phyloP scores from a whole-genome alignment of 1,139 yeast species.

The Diutina pseudorugosa region DNA sequence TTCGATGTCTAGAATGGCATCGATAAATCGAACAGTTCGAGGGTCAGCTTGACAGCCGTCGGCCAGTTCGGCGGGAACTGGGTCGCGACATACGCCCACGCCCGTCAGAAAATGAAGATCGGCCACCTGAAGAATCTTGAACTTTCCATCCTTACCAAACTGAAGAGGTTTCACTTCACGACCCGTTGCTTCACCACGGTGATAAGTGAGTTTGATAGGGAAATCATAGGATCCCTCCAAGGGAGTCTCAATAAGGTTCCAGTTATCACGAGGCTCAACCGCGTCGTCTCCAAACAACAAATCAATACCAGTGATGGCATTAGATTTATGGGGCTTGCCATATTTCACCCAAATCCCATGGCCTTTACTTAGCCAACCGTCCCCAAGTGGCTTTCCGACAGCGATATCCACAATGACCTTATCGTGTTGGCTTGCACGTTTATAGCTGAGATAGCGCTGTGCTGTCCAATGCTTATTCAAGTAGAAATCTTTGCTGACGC shows the following conservation, averaged over 20 bases:
- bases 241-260: conserved; percentile 31
- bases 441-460: background rate
- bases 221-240: background rate
- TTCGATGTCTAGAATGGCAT: background rate
- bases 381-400: background rate
- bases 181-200: background rate
- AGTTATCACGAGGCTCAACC: conserved; percentile 64
- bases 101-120: conserved; percentile 2
- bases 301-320: conserved; percentile 36
- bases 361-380: conserved; percentile 26
- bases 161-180: background rate
- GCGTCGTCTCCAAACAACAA: conserved; percentile 63
- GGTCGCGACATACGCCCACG: conserved; percentile 29
- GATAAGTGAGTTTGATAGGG: background rate
- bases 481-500: background rate
- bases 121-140: conserved; percentile 2
- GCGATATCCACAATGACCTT: background rate
- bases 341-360: conserved; percentile 39
- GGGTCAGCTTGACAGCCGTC: background rate
- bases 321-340: conserved; percentile 16
- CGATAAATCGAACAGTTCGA: background rate
- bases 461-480: background rate
- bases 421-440: background rate
- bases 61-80: conserved; percentile 35
- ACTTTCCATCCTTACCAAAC: conserved; percentile 16